These are phyloP conservation scores for Phaeotremella skinneri DNA, from an alignment of 768 basidiomycete genomes.

Conservation along the genomic window DNA sequence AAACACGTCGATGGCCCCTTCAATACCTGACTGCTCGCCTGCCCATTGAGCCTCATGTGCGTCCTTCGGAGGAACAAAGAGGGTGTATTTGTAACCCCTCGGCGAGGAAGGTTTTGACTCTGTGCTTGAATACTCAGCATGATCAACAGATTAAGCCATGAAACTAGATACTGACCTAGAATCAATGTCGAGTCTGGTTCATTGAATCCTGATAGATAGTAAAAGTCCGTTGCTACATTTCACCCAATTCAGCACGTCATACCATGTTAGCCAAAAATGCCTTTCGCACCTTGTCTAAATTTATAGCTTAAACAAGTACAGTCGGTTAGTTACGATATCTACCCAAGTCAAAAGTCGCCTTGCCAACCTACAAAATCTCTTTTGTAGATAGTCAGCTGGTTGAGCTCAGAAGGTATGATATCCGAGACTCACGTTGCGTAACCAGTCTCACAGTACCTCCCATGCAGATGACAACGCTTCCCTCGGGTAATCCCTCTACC, in stretches of 20 bases:
- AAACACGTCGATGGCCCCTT: slow-evolving; percentile 67
- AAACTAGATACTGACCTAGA: slow-evolving; percentile 58
- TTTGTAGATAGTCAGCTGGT: slow-evolving; percentile 26
- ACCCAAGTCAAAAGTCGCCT: neutral
- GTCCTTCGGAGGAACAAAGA: slow-evolving; percentile 78
- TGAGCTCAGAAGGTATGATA: neutral
- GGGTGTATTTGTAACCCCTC: slow-evolving; percentile 78
- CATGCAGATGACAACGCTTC: slow-evolving; percentile 70
- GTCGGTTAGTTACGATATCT: neutral
- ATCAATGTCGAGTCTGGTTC: slow-evolving; percentile 88
- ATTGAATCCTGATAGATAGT: slow-evolving; percentile 91
- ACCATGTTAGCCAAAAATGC: neutral
- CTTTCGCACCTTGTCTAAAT: slow-evolving; percentile 52
- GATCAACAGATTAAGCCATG: neutral
- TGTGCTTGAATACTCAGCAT: slow-evolving; percentile 35
- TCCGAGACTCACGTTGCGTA: slow-evolving; percentile 62
- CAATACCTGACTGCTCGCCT: slow-evolving; percentile 71
- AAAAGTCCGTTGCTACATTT: slow-evolving; percentile 50
- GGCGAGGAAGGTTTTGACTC: slow-evolving; percentile 66
- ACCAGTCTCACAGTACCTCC: slow-evolving; percentile 63
- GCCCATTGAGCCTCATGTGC: slow-evolving; percentile 84
- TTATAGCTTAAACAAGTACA: slow-evolving; percentile 67
- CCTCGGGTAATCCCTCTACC: slow-evolving; percentile 71
- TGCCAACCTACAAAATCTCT: slow-evolving; percentile 69
- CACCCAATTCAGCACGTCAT: neutral